Evolutionary conservation across 345 rosid species (phyloP), one percentile per base, ranked within the genome.

Genomic region (Moringa oleifera): DNA sequence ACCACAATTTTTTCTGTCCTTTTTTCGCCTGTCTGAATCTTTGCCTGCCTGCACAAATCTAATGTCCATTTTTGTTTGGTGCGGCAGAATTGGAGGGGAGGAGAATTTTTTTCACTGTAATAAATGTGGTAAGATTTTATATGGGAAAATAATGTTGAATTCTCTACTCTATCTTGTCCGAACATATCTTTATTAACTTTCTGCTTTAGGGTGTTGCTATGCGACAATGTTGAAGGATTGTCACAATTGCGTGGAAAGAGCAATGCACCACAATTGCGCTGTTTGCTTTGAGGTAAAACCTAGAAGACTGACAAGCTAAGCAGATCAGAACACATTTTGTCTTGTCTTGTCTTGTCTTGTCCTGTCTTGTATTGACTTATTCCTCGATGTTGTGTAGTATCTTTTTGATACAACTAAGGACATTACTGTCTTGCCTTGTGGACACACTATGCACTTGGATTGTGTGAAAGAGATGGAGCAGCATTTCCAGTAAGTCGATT

Each of bases 391-490:
- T 53, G 47, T 1, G 36, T 68, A 88, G 96, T 91, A 76, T 79
- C 75, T 91, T 37, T 91, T 91, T 60, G 94, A 91, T 69, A 80
- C 96, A 1, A 85, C 78, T 25, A 80, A 75, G 64, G 86, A 77
- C 55, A 77, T 85, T 28, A 71, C 84, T 8, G 95, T 77, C 65
- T 49, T 91, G 67, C 80, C 23, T 8, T 91, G 98, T 58, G 95
- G 98, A 18, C 92, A 89, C 71, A 83, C 89, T 0, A 89, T 87
- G 67, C 96, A 91, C 79, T 71, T 86, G 71, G 77, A 83, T 65
- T 91, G 98, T 57, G 78, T 81, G 0, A 75, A 75, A 68, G 86
- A 82, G 71, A 85, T 89, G 98, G 69, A 65, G 55, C 83, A 61
- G 9, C 90, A 83, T 76, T 72, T 41, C 47, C 47, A 4, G 13